Evolutionary conservation across 2,329 filamentous ascomycete species (phyloP).

Genomic region (Cucurbitaria berberidis): DNA sequence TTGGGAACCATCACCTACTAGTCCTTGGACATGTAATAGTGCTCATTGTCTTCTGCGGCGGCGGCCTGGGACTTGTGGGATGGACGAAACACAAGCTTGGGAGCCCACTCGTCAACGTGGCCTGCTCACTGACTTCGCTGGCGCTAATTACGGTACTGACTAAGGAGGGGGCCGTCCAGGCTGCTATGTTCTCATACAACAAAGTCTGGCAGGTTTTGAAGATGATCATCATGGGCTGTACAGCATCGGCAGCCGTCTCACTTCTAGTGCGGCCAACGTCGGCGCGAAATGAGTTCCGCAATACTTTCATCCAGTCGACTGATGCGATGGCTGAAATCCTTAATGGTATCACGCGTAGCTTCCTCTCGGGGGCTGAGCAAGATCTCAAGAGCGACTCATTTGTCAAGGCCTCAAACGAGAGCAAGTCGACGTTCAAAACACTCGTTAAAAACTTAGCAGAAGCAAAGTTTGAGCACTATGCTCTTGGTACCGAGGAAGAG

Average conservation of each 20-base stretch:
- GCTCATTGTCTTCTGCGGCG: constrained; percentile 82
- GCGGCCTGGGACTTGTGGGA: constrained; percentile 83
- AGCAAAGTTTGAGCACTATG: constrained; percentile 87
- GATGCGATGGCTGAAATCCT: constrained; percentile 81
- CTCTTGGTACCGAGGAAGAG: constrained; percentile 77
- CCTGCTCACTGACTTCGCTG: constrained; percentile 81
- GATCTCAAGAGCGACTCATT: constrained; percentile 74
- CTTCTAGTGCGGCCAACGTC: constrained; percentile 79
- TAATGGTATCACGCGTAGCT: constrained; percentile 79
- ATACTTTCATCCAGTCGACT: constrained; percentile 75
- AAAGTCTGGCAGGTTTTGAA: constrained; percentile 76
- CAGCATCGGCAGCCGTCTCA: constrained; percentile 59
- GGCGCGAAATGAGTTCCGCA: constrained; percentile 74
- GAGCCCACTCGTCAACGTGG: constrained; percentile 79
- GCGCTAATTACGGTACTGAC: constrained; percentile 89
- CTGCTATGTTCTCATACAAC: constrained; percentile 77
- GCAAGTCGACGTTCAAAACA: constrained; percentile 70
- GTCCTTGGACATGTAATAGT: constrained; percentile 79
- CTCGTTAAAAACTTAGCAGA: constrained; percentile 82
- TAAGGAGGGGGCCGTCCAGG: constrained; percentile 87
- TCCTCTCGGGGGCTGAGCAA: constrained; percentile 80
- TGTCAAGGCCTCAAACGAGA: constrained; percentile 64
- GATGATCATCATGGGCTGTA: constrained; percentile 63
- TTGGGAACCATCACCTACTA: constrained; percentile 71
- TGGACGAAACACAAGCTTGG: constrained; percentile 84